phyloP scores from a whole-genome alignment of 768 basidiomycete genomes.

The Boletus edulis region DNA sequence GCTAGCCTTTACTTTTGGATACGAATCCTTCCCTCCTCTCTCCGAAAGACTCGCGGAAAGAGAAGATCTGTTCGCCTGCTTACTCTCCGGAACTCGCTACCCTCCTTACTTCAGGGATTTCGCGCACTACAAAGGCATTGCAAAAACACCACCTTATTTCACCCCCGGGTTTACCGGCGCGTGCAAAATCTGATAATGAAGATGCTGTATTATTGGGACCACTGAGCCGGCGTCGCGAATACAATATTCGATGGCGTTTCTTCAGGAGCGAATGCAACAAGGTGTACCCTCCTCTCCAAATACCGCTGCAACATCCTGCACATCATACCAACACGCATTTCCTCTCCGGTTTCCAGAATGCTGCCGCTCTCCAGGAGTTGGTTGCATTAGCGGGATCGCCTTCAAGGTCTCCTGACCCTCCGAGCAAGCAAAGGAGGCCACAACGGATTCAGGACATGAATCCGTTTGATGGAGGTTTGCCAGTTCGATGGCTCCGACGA shows the following conservation, averaged over 20 bases:
- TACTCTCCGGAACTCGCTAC: conserved; percentile 62
- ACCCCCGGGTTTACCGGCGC: conserved; percentile 58
- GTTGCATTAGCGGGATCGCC: conserved; percentile 41
- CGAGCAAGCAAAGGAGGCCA: conserved; percentile 27
- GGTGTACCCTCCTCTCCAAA: conserved; percentile 58
- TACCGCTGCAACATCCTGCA: conserved; percentile 28
- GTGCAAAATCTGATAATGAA: conserved; percentile 53
- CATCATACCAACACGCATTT: conserved; percentile 4
- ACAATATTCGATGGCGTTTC: conserved; percentile 70
- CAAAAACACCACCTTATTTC: conserved; percentile 36
- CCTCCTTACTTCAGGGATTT: conserved; percentile 53
- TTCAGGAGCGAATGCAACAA: conserved; percentile 55
- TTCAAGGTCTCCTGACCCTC: conserved; percentile 24
- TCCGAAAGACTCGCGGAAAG: conserved; percentile 48
- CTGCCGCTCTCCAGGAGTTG: conserved; percentile 43
- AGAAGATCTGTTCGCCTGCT: conserved; percentile 58
- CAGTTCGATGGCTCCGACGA: conserved; percentile 38
- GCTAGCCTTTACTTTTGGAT: conserved; percentile 56
- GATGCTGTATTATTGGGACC: conserved; percentile 61
- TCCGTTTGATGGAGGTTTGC: conserved; percentile 18
- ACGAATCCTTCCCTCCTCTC: conserved; percentile 36
- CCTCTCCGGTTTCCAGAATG: conserved; percentile 40
- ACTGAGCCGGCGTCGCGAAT: conserved; percentile 70
- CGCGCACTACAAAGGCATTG: conserved; percentile 48
- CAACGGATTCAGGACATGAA: background rate